phyloP scores from a whole-genome alignment of 2,329 filamentous ascomycete genomes.

The Penicillium sp. region DNA sequence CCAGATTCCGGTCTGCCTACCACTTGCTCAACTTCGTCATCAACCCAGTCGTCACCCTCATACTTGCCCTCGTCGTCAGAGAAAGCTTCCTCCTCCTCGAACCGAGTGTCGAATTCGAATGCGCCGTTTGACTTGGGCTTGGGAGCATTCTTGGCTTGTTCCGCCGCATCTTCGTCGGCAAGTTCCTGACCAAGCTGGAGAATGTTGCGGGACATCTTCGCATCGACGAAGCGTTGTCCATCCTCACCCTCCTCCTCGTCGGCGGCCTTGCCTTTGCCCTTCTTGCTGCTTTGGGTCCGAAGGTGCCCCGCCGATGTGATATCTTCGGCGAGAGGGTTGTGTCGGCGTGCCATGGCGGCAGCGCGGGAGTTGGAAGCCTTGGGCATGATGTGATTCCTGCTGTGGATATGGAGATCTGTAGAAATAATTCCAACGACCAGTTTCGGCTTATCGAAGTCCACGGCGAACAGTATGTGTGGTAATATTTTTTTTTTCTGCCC shows the following conservation, averaged over 20 bases:
- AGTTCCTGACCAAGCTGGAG: conserved; percentile 86
- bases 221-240: conserved; percentile 75
- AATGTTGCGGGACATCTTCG: conserved; percentile 85
- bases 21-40: conserved; percentile 61
- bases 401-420: not conserved
- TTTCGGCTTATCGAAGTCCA: conserved; percentile 12
- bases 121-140: conserved; percentile 58
- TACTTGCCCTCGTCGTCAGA: conserved; percentile 58
- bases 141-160: conserved; percentile 43
- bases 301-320: conserved; percentile 69
- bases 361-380: conserved; percentile 66
- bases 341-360: conserved; percentile 64
- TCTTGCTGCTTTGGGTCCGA: conserved; percentile 71
- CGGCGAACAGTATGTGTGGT: conserved; percentile 38
- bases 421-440: not conserved
- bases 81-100: conserved; percentile 57
- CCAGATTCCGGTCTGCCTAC: conserved; percentile 28
- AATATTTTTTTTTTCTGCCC: conserved; percentile 39
- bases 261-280: conserved; percentile 64
- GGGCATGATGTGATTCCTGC: conserved; percentile 61
- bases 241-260: conserved; percentile 59
- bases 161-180: conserved; percentile 73
- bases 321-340: conserved; percentile 91
- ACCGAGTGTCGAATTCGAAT: conserved; percentile 79
- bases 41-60: conserved; percentile 67